Evolutionary conservation across 441 rosid species (phyloP).

Genomic region (Adansonia grandidieri): DNA sequence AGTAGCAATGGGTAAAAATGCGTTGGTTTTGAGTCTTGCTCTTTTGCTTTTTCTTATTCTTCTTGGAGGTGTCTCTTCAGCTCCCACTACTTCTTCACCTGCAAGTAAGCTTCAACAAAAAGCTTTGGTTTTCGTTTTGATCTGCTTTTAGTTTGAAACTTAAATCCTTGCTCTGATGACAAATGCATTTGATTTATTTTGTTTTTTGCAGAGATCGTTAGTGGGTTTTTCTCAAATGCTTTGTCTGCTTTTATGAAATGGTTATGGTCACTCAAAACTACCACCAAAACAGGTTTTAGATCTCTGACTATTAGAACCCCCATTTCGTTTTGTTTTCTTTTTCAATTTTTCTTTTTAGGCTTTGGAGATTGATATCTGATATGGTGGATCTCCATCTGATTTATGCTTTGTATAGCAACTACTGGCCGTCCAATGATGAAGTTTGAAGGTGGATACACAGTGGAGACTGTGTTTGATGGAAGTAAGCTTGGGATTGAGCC

Average conservation of each 20-base stretch:
- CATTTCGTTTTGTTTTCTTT: slow-evolving; percentile 20
- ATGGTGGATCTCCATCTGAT: slow-evolving; percentile 17
- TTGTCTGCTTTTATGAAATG: slow-evolving; percentile 40
- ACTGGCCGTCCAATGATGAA: slow-evolving; percentile 83
- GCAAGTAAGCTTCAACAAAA: slow-evolving; percentile 55
- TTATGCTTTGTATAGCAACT: slow-evolving; percentile 51
- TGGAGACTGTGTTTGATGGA: slow-evolving; percentile 95
- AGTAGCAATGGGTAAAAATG: slow-evolving; percentile 48
- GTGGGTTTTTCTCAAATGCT: slow-evolving; percentile 69
- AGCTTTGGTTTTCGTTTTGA: slow-evolving; percentile 15
- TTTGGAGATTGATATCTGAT: slow-evolving; percentile 24
- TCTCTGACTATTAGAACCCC: slow-evolving; percentile 32
- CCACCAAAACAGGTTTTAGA: slow-evolving; percentile 75
- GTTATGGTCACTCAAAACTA: slow-evolving; percentile 69
- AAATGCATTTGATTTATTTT: slow-evolving; percentile 5
- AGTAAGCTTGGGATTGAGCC: slow-evolving; percentile 97
- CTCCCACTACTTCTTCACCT: slow-evolving; percentile 65
- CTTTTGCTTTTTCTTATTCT: slow-evolving; percentile 48
- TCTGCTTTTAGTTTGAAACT: slow-evolving; percentile 26
- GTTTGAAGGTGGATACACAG: slow-evolving; percentile 83
- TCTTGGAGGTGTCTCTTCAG: slow-evolving; percentile 57
- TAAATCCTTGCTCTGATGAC: slow-evolving; percentile 13
- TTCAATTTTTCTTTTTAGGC: background rate
- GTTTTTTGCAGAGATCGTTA: slow-evolving; percentile 68
- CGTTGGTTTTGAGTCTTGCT: slow-evolving; percentile 45